phyloP scores from a whole-genome alignment of 2,329 filamentous ascomycete species.

The Fonsecaea pugnacius region DNA sequence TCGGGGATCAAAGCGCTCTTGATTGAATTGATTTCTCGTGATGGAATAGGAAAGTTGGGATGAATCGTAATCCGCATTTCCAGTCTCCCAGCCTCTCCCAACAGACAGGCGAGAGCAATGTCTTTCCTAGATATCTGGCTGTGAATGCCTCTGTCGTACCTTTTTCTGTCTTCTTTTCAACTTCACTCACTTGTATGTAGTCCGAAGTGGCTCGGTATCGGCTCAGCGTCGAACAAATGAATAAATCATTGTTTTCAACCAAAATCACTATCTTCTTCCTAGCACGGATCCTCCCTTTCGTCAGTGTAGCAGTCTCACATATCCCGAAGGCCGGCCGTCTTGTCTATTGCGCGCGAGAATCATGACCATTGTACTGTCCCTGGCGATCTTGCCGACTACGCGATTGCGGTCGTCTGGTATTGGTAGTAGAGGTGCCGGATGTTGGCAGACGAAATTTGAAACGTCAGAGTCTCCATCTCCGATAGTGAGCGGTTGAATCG shows the following conservation, averaged over 20 bases:
- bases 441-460: conserved; percentile 12
- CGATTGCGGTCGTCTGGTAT: conserved; percentile 21
- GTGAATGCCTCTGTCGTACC: too few species aligned
- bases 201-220: neutral
- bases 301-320: conserved; percentile 8
- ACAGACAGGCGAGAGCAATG: too few species aligned
- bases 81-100: too few species aligned
- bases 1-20: neutral
- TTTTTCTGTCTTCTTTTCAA: too few species aligned
- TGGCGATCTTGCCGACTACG: conserved; percentile 24
- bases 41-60: too few species aligned
- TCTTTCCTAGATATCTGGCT: too few species aligned
- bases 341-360: conserved; percentile 15
- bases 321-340: conserved; percentile 16
- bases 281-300: neutral
- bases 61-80: too few species aligned
- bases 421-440: conserved; percentile 8
- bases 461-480: neutral
- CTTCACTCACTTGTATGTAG: neutral
- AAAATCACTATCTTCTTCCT: neutral
- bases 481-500: neutral
- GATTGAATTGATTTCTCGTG: neutral
- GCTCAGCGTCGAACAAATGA: neutral
- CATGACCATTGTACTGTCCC: conserved; percentile 29
- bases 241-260: neutral